Evolutionary conservation across 371 early-diverging fungal genomes (phyloP), one percentile per base, ranked within the genome.

Genomic region (Choanephora cucurbitarum): DNA sequence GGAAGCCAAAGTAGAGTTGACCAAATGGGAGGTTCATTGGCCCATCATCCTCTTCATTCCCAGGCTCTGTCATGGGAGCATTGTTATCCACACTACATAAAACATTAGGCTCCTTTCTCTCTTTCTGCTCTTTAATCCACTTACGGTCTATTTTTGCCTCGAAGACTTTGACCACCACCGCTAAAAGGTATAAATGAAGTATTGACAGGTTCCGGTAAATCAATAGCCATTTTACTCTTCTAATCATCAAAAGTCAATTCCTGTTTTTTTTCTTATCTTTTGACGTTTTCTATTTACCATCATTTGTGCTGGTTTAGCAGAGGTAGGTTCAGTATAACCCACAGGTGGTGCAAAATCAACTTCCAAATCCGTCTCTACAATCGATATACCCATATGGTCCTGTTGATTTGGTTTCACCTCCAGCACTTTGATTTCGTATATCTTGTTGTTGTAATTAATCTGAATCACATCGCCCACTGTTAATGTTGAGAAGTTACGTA

Each of bases 321-420:
- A 47, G 6, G n/a, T n/a, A n/a, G 97, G 96, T 67, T 99, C 99
- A 32, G 90, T 87, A 73, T 99, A 99, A 5, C 99, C 99, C 0
- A 96, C 73, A 14, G 99, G 99, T 19, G 99, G 88, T 4, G 95
- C 98, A 80, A 99, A 99, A 61, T 99, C 99, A 1, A 94, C 95
- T 69, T 95, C 95, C 47, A 99, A 73, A 85, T 99, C 99, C 0
- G 99, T 99, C 72, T 99, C 99, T 8, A 99, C 87, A 60, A 99
- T 94, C 22, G 93, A 94, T 52, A 99, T 93, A 24, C 93, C 95
- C 3, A 72, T 78, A 50, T 82, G 88, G 15, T 55, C 75, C 55
- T 65, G 72, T 67, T 55, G 58, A 46, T 61, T 71, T 22, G 99
- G 99, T 60, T 91, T 89, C 21, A 92, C 91, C 64, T 99, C 97